A percentile compares a stretch with the other conserved stretches of the same genome.
phyloP scores from a whole-genome alignment of 148 eudicot genomes.

The Suaeda aralocaspica region DNA sequence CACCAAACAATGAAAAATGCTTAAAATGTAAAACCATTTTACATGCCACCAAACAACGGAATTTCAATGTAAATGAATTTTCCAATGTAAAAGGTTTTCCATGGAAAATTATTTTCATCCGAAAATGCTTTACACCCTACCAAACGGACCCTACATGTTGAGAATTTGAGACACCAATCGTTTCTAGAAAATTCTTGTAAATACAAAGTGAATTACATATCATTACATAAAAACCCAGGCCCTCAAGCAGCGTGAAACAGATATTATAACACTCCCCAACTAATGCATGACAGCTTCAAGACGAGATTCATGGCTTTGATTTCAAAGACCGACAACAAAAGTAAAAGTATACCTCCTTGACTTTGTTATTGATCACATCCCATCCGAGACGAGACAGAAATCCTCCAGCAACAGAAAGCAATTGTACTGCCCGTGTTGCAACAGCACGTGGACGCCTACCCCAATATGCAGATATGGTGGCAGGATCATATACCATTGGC shows the following conservation, averaged over 20 bases:
- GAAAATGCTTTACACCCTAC: too few species aligned
- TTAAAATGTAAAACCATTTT: not conserved
- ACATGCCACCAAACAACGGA: not conserved
- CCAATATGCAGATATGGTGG: slow-evolving; percentile 77
- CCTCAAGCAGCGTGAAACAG: not conserved
- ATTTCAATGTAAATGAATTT: too few species aligned
- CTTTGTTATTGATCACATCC: slow-evolving; percentile 86
- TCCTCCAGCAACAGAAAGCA: slow-evolving; percentile 96
- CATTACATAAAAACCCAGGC: not conserved
- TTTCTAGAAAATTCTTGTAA: not conserved
- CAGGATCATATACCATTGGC: slow-evolving; percentile 94
- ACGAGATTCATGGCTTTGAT: not conserved
- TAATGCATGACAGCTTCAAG: not conserved
- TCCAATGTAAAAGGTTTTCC: too few species aligned
- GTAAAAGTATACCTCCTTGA: slow-evolving; percentile 66
- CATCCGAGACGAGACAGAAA: slow-evolving; percentile 75
- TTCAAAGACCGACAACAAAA: not conserved
- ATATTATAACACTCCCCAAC: not conserved
- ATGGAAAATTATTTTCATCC: too few species aligned
- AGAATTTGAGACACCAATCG: not conserved
- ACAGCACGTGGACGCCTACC: slow-evolving; percentile 98
- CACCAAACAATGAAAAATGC: too few species aligned
- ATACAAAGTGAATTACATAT: not conserved
- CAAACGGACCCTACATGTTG: too few species aligned
- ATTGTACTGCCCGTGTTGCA: slow-evolving; percentile 76